Evolutionary conservation across 139 green algal genomes (phyloP).

Genomic region (Nannochloris sp.): DNA sequence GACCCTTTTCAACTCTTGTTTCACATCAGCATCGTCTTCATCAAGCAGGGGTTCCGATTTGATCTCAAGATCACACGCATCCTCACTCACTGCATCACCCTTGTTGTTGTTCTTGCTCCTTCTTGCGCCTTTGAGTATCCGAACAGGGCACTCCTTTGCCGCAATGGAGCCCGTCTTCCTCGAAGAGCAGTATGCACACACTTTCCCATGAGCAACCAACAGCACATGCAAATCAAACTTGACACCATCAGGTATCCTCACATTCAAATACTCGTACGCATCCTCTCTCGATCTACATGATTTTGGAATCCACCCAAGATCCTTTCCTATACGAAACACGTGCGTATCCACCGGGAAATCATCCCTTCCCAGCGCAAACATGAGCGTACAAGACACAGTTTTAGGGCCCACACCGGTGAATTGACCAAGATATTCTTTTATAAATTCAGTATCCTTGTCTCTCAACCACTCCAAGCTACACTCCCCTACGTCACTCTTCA

Average conservation of each 20-base stretch:
- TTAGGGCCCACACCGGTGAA: slow-evolving; percentile 68
- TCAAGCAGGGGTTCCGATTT: too few relatives aligned
- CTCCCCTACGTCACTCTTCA: slow-evolving; percentile 38
- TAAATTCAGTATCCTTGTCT: slow-evolving; percentile 22
- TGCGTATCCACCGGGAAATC: slow-evolving; percentile 76
- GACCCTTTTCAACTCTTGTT: too few relatives aligned
- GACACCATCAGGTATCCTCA: slow-evolving; percentile 39
- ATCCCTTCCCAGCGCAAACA: slow-evolving; percentile 48
- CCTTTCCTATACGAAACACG: slow-evolving; percentile 47
- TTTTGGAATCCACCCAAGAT: slow-evolving; percentile 45
- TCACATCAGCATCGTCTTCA: too few relatives aligned
- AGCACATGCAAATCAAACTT: slow-evolving; percentile 67
- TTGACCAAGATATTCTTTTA: slow-evolving; percentile 37
- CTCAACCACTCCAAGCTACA: slow-evolving; percentile 52
- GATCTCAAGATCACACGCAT: too few relatives aligned
- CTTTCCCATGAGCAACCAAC: slow-evolving; percentile 66
- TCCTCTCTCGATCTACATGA: slow-evolving; percentile 39
- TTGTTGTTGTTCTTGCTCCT: too few relatives aligned
- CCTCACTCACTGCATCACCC: too few relatives aligned
- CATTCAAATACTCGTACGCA: slow-evolving; percentile 66
- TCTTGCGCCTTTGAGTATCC: too few relatives aligned
- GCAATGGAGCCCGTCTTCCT: too few relatives aligned
- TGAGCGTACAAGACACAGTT: slow-evolving; percentile 56
- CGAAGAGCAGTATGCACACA: slow-evolving; percentile 20
- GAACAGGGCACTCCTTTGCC: too few relatives aligned